Percentiles rank a stretch among this genome's conserved stretches.
Evolutionary conservation across 1,139 yeast species (phyloP).

Genomic region (Blastobotrys illinoisensis): DNA sequence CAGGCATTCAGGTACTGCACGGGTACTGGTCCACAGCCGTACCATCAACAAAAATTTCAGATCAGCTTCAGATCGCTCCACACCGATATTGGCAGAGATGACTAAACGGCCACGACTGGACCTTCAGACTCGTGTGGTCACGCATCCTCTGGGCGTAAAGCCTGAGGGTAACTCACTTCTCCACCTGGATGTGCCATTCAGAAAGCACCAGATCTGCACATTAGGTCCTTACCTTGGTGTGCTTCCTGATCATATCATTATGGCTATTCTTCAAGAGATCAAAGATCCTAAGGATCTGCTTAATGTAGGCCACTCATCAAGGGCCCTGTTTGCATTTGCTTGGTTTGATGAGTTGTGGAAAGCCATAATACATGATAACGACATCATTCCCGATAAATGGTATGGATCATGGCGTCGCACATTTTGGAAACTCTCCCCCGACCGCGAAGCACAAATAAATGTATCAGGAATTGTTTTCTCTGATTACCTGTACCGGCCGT

Average conservation of each 20-base stretch:
- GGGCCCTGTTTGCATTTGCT: conserved; percentile 63
- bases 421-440: conserved; percentile 37
- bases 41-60: background rate
- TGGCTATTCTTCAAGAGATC: conserved; percentile 36
- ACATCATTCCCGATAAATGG: conserved; percentile 42
- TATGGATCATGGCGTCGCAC: conserved; percentile 74
- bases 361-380: conserved; percentile 37
- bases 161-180: background rate
- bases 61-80: background rate
- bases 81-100: background rate
- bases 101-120: background rate
- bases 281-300: conserved; percentile 43
- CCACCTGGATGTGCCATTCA: background rate
- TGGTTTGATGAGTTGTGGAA: conserved; percentile 81
- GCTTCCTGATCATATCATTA: conserved; percentile 49
- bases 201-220: background rate
- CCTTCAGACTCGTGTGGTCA: background rate
- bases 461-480: conserved; percentile 40
- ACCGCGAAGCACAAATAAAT: conserved; percentile 40
- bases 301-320: conserved; percentile 52
- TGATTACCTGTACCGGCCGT: conserved; percentile 71
- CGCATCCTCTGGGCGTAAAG: background rate
- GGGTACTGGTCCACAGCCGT: background rate
- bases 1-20: too few species aligned
- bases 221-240: conserved; percentile 47